A percentile compares a stretch with the other conserved stretches of the same genome.
These are phyloP conservation scores for Nemania sp. DNA, from an alignment of 2,329 filamentous ascomycete species.

Conservation along the genomic window DNA sequence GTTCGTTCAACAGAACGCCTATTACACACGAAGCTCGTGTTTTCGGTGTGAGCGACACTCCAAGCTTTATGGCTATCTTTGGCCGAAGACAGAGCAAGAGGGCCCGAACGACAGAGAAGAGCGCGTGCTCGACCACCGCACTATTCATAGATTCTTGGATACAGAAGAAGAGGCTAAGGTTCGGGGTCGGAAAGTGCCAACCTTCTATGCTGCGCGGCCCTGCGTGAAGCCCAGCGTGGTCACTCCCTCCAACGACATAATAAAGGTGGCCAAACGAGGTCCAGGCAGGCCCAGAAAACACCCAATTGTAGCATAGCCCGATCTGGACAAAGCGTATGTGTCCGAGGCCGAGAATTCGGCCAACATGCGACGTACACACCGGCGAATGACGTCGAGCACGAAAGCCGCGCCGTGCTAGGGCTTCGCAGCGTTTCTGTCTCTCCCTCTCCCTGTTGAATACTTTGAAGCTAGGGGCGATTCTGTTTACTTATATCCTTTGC, in stretches of 20 bases:
- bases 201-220: no score
- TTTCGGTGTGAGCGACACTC: conserved; percentile 93
- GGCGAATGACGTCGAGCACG: conserved; percentile 30
- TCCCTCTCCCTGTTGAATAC: no score
- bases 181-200: conserved; percentile 46
- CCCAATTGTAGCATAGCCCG: conserved; percentile 5
- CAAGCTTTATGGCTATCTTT: conserved; percentile 91
- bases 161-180: conserved; percentile 67
- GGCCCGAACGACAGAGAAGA: conserved; percentile 74
- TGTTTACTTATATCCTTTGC: not conserved
- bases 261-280: conserved; percentile 29
- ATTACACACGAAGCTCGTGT: conserved; percentile 82
- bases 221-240: not conserved
- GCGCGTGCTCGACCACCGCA: conserved; percentile 80
- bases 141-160: conserved; percentile 80
- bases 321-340: conserved; percentile 8
- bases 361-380: conserved; percentile 28
- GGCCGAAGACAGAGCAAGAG: conserved; percentile 91
- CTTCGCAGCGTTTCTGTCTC: not conserved
- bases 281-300: conserved; percentile 35
- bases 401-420: conserved; percentile 25
- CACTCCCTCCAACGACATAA: not conserved
- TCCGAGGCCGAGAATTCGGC: conserved; percentile 23
- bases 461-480: not conserved
- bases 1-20: conserved; percentile 89